Conservation (phyloP, 495 filamentous ascomycete species). For the Xylaria acuta region DNA sequence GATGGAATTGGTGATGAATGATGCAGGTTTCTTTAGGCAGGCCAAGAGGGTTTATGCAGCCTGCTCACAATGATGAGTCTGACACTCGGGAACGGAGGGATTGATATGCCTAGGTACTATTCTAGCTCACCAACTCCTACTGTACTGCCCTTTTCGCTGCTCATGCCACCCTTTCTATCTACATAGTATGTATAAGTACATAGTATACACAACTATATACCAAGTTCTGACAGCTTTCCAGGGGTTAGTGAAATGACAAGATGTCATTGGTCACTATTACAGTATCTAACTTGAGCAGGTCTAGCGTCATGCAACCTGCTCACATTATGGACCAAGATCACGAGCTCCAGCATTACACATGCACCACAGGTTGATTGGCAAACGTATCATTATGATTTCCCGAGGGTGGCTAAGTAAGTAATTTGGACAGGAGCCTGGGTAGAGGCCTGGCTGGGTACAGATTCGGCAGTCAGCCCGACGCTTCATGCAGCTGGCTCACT, state of each 20-base stretch:
- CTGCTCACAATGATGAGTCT: slow-evolving; percentile 43
- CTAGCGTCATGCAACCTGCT: slow-evolving; percentile 50
- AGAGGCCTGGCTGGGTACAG: too few relatives aligned
- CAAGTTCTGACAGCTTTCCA: too few relatives aligned
- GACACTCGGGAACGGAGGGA: slow-evolving; percentile 36
- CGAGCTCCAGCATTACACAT: too few relatives aligned
- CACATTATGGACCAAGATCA: slow-evolving; percentile 40
- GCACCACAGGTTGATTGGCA: too few relatives aligned
- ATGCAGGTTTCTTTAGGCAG: slow-evolving; percentile 27
- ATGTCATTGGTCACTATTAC: neutral
- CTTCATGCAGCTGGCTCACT: slow-evolving; percentile 45
- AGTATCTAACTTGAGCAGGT: neutral
- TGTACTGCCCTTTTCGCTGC: slow-evolving; percentile 16
- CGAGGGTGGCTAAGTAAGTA: too few relatives aligned
- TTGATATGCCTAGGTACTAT: slow-evolving; percentile 35
- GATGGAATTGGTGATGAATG: slow-evolving; percentile 19
- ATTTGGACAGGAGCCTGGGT: too few relatives aligned
- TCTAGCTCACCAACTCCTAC: too few relatives aligned
- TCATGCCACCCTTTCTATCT: too few relatives aligned
- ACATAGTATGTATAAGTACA: too few relatives aligned
- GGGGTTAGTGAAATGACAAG: neutral
- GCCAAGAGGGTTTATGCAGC: slow-evolving; percentile 40
- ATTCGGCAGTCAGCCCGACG: slow-evolving; percentile 23
- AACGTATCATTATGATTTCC: too few relatives aligned
- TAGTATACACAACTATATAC: too few relatives aligned